Percentiles rank a stretch among this genome's conserved stretches.
These are phyloP conservation scores for Gillenia trifoliata DNA, from an alignment of 306 rosid genomes.

Conservation along the genomic window DNA sequence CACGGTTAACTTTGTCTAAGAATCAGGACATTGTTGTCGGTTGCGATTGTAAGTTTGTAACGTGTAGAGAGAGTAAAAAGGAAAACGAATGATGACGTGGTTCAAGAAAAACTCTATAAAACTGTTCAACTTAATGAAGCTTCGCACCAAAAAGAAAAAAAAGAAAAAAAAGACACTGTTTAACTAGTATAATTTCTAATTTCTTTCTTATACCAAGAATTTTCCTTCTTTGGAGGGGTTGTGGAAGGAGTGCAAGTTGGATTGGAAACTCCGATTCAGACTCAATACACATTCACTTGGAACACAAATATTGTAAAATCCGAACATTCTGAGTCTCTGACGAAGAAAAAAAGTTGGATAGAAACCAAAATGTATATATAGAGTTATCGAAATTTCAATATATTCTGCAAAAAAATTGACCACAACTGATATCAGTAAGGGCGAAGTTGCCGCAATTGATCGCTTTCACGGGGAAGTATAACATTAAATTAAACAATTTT, in stretches of 20 bases:
- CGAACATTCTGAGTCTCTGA: no score
- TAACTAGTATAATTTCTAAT: background rate
- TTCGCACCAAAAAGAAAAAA: no score
- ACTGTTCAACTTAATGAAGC: background rate
- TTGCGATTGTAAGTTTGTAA: background rate
- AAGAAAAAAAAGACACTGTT: no score
- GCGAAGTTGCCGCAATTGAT: background rate
- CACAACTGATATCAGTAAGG: background rate
- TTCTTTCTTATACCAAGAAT: background rate
- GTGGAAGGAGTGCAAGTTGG: background rate
- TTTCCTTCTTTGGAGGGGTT: background rate
- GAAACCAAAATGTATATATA: background rate
- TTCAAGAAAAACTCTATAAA: background rate
- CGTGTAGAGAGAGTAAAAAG: background rate
- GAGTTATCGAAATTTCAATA: background rate
- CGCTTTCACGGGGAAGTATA: background rate
- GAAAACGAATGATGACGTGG: background rate
- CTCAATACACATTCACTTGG: background rate
- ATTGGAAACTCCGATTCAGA: no score
- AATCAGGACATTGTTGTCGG: slow-evolving; percentile 7
- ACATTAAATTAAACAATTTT: slow-evolving; percentile 18
- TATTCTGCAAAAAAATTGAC: background rate
- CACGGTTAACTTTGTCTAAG: background rate
- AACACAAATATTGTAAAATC: background rate
- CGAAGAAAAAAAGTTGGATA: no score